Percentiles rank a stretch among this genome's conserved stretches.
Evolutionary conservation across 345 rosid genomes (phyloP).

Genomic region (Lepidium didymum): DNA sequence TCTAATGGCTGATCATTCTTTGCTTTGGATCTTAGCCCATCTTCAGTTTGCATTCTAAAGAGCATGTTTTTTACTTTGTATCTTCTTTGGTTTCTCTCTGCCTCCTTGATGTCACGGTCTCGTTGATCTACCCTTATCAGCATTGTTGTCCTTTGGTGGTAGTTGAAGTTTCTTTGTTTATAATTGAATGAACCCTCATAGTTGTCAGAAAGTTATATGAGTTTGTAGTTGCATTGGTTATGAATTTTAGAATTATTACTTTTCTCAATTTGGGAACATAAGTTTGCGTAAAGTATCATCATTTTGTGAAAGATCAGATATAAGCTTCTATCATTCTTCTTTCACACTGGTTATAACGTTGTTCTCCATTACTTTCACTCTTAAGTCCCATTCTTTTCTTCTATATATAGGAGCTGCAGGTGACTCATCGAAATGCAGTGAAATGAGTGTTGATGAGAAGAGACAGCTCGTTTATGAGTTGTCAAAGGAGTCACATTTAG

Average conservation of each 20-base stretch:
- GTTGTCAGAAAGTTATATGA: not conserved
- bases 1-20: not conserved
- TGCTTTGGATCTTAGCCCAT: constrained; percentile 2
- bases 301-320: not conserved
- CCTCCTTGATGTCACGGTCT: not conserved
- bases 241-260: not conserved
- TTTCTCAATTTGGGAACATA: not conserved
- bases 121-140: constrained; percentile 1
- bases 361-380: not conserved
- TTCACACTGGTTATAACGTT: constrained; percentile 1
- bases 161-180: constrained; percentile 1
- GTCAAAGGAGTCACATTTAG: constrained; percentile 52
- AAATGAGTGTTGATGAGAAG: constrained; percentile 60
- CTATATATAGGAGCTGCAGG: constrained; percentile 21
- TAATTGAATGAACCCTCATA: not conserved
- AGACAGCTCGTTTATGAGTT: constrained; percentile 57
- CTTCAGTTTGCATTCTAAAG: not conserved
- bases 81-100: not conserved
- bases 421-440: constrained; percentile 50
- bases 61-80: not conserved
- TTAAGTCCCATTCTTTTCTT: not conserved
- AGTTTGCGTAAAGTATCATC: not conserved
- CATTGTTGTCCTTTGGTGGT: constrained; percentile 10
- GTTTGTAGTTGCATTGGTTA: not conserved
- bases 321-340: not conserved